These are phyloP conservation scores for Ophiostoma pallidulum DNA, from an alignment of 2,329 filamentous ascomycete species.

Conservation along the genomic window DNA sequence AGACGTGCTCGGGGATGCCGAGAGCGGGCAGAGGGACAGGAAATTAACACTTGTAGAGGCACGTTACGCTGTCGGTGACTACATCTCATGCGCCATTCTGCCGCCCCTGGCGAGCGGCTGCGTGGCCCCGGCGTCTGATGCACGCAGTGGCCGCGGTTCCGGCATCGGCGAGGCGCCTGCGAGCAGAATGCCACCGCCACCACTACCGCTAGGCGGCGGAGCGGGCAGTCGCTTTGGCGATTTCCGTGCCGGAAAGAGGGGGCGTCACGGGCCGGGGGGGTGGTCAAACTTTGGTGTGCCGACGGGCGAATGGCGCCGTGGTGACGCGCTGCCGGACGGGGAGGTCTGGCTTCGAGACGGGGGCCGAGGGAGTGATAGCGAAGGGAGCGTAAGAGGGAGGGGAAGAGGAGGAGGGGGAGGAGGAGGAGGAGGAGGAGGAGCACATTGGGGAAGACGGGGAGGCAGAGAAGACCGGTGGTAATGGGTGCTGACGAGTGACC, in stretches of 20 bases:
- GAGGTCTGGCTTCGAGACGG: constrained; percentile 35
- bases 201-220: constrained; percentile 19
- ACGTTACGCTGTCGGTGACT: constrained; percentile 83
- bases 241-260: not conserved
- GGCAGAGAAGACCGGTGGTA: too few relatives aligned
- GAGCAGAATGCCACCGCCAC: constrained; percentile 2
- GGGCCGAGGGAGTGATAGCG: constrained; percentile 17
- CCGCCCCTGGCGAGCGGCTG: constrained; percentile 59
- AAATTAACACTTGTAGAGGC: constrained; percentile 68
- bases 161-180: constrained; percentile 28
- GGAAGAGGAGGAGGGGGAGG: not conserved
- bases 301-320: constrained; percentile 56
- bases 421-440: too few relatives aligned
- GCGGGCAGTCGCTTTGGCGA: constrained; percentile 22
- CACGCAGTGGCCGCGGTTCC: constrained; percentile 34
- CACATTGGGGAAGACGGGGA: not conserved
- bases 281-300: constrained; percentile 26
- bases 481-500: too few relatives aligned
- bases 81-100: constrained; percentile 71
- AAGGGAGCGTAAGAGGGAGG: not conserved
- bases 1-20: constrained; percentile 20
- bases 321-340: constrained; percentile 50
- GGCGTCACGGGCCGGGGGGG: not conserved
- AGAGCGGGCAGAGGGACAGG: constrained; percentile 59
- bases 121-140: constrained; percentile 53